Conservation (phyloP, 306 rosid species). For the Lotus japonicus region DNA sequence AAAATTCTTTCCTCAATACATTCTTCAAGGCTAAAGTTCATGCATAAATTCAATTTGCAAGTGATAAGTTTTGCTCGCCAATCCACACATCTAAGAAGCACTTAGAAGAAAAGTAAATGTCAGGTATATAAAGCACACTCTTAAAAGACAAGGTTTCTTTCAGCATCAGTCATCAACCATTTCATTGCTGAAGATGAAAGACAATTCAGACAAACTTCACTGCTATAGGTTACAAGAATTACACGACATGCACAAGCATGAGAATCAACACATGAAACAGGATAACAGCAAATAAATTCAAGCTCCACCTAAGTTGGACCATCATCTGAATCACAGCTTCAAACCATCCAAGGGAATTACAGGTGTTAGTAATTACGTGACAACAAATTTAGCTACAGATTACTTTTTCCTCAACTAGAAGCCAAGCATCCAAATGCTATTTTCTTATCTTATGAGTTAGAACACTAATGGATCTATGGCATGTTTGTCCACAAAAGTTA, state of each 20-base stretch:
- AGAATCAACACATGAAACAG: background rate
- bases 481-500: background rate
- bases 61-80: no score
- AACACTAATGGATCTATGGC: background rate
- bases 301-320: background rate
- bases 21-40: no score
- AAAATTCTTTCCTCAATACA: no score
- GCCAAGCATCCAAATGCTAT: background rate
- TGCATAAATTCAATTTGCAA: no score
- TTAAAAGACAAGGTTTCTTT: background rate
- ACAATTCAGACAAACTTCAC: background rate
- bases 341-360: background rate
- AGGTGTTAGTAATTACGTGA: background rate
- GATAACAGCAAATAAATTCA: background rate
- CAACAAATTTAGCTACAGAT: background rate
- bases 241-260: background rate
- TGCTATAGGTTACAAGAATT: background rate
- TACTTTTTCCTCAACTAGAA: background rate
- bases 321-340: background rate
- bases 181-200: background rate
- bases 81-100: no score
- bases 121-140: background rate
- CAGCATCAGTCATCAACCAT: background rate
- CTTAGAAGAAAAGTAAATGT: no score
- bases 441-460: background rate